Conservation (phyloP, 179 eudicot species). For the Silene coronaria region DNA sequence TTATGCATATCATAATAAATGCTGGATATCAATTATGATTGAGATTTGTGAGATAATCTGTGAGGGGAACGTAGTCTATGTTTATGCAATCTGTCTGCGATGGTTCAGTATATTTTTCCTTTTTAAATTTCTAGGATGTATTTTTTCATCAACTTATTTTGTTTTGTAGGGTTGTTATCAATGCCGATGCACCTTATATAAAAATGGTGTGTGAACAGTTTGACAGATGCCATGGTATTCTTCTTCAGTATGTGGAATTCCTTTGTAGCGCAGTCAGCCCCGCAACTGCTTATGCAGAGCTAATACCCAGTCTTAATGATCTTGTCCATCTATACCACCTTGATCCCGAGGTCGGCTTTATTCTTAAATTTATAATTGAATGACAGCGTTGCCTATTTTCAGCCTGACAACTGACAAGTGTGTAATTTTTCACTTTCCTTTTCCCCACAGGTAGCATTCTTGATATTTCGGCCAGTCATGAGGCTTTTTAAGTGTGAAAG, state of each 20-base stretch:
- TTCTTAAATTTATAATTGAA: slow-evolving; percentile 2
- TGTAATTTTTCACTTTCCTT: not conserved
- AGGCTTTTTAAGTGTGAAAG: slow-evolving; percentile 70
- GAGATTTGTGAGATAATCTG: not conserved
- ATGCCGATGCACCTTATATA: slow-evolving; percentile 80
- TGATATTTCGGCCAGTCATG: slow-evolving; percentile 94
- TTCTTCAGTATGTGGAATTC: slow-evolving; percentile 96
- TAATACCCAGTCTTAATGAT: slow-evolving; percentile 77
- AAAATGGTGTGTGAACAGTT: slow-evolving; percentile 96
- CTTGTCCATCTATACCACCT: slow-evolving; percentile 83
- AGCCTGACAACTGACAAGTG: not conserved
- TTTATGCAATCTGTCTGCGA: not conserved
- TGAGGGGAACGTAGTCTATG: not conserved
- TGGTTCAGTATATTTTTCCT: not conserved
- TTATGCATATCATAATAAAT: not conserved
- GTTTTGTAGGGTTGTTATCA: slow-evolving; percentile 65
- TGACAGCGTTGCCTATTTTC: not conserved
- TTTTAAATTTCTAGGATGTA: not conserved
- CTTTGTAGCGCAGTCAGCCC: slow-evolving; percentile 76
- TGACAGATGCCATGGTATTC: slow-evolving; percentile 97
- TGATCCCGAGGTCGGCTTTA: slow-evolving; percentile 76
- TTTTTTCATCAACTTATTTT: slow-evolving; percentile 4
- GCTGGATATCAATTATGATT: not conserved
- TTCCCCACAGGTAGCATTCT: slow-evolving; percentile 66
- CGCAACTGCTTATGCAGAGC: slow-evolving; percentile 64